phyloP scores from a whole-genome alignment of 768 basidiomycete genomes.

The Russula brevipes region DNA sequence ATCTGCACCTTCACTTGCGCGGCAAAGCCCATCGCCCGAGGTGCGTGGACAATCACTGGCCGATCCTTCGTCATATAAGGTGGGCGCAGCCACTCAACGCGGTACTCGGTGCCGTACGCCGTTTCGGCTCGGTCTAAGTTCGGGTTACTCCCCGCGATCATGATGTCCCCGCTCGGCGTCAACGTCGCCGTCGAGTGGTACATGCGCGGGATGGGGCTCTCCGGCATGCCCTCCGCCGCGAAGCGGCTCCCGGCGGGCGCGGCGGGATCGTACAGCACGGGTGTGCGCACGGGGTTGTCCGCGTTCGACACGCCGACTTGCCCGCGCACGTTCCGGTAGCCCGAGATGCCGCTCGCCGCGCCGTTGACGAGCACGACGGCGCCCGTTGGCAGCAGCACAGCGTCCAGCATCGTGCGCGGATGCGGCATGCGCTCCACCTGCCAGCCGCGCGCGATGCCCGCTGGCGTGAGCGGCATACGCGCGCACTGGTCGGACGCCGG shows the following conservation, averaged over 20 bases:
- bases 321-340: constrained; percentile 66
- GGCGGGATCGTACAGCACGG: constrained; percentile 63
- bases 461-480: constrained; percentile 58
- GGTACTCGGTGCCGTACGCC: constrained; percentile 79
- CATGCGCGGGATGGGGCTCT: constrained; percentile 64
- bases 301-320: constrained; percentile 77
- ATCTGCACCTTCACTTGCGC: constrained; percentile 45
- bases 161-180: constrained; percentile 62
- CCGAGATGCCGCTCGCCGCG: constrained; percentile 65
- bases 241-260: constrained; percentile 56
- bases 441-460: constrained; percentile 67
- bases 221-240: constrained; percentile 46
- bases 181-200: constrained; percentile 84
- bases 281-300: constrained; percentile 60
- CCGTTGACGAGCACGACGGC: constrained; percentile 73
- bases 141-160: constrained; percentile 83
- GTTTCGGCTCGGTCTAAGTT: constrained; percentile 72
- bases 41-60: constrained; percentile 39
- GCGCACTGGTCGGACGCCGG: constrained; percentile 70
- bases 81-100: constrained; percentile 81
- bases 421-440: constrained; percentile 68
- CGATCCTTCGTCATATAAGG: constrained; percentile 67
- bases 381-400: constrained; percentile 76
- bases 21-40: constrained; percentile 42
- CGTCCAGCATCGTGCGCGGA: constrained; percentile 72